Evolutionary conservation across 163 green algal genomes (phyloP).

Genomic region (Volvox carteri): DNA sequence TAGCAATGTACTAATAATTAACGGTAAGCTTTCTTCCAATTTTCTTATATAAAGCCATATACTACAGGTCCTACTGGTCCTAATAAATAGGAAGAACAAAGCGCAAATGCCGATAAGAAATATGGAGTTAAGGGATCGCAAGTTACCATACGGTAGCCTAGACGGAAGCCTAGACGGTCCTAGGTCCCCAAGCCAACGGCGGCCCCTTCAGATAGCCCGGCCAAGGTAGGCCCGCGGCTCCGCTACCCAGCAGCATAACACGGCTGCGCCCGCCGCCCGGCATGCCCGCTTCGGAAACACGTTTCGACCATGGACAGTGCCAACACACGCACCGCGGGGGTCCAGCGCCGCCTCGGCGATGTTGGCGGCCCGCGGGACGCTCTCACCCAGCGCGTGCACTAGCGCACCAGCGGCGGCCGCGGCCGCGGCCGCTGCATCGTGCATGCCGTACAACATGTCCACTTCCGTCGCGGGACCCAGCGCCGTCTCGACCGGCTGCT

Average conservation of each 20-base stretch:
- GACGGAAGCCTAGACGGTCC: too few relatives aligned
- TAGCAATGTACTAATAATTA: too few relatives aligned
- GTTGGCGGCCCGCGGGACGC: slow-evolving; percentile 42
- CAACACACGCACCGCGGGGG: slow-evolving; percentile 33
- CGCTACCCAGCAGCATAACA: too few relatives aligned
- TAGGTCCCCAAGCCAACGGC: too few relatives aligned
- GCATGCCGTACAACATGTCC: slow-evolving; percentile 9
- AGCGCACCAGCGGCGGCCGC: slow-evolving; percentile 50
- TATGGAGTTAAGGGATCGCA: neutral
- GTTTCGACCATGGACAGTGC: too few relatives aligned
- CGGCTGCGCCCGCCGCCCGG: too few relatives aligned
- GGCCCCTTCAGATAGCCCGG: too few relatives aligned
- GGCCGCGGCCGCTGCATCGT: slow-evolving; percentile 31
- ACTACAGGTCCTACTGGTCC: neutral
- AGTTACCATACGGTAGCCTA: too few relatives aligned
- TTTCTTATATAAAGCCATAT: neutral
- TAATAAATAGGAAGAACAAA: neutral
- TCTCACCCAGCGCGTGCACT: slow-evolving; percentile 46
- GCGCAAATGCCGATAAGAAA: neutral
- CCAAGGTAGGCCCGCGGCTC: too few relatives aligned
- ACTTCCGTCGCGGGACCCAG: slow-evolving; percentile 16
- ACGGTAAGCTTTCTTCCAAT: too few relatives aligned
- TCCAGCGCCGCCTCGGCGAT: slow-evolving; percentile 53
- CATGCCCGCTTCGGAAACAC: too few relatives aligned
- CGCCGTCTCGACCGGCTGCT: slow-evolving; percentile 19